These are phyloP conservation scores for Tylopilus sp. DNA, from an alignment of 1,284 basidiomycete genomes.

Conservation along the genomic window DNA sequence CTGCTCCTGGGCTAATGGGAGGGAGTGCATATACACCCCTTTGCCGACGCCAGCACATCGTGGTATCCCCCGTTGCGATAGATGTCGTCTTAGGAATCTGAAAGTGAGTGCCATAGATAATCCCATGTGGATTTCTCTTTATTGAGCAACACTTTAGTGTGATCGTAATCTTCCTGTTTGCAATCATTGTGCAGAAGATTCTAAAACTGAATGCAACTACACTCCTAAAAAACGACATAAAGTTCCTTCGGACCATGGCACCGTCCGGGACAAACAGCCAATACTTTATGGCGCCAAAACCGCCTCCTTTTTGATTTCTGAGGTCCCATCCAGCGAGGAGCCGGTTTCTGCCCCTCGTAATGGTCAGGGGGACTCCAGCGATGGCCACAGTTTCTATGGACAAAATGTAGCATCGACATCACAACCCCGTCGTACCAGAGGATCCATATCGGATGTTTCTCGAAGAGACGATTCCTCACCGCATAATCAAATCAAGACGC, in stretches of 20 bases:
- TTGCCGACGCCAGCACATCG: conserved; percentile 71
- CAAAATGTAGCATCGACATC: conserved; percentile 40
- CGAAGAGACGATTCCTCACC: conserved; percentile 21
- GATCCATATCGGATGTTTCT: conserved; percentile 27
- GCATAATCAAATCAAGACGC: conserved; percentile 20
- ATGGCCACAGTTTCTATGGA: conserved; percentile 39
- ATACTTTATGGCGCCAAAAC: conserved; percentile 48
- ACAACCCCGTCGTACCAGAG: conserved; percentile 18
- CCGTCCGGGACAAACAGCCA: conserved; percentile 38
- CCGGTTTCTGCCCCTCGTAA: conserved; percentile 15
- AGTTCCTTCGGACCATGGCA: conserved; percentile 46
- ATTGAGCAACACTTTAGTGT: conserved; percentile 43
- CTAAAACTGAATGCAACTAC: conserved; percentile 60
- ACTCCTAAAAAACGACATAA: conserved; percentile 67
- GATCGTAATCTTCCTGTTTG: conserved; percentile 69
- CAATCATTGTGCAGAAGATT: conserved; percentile 57
- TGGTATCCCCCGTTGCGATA: conserved; percentile 70
- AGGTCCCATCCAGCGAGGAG: conserved; percentile 37
- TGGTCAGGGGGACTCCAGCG: conserved; percentile 28
- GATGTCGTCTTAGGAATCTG: conserved; percentile 61
- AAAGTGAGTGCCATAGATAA: conserved; percentile 47
- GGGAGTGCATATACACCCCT: conserved; percentile 69
- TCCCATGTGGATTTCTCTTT: not conserved
- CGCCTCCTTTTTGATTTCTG: conserved; percentile 52
- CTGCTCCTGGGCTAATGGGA: conserved; percentile 60